Evolutionary conservation across 495 filamentous ascomycete species (phyloP).

Genomic region (Aspergillus coremiiformis): DNA sequence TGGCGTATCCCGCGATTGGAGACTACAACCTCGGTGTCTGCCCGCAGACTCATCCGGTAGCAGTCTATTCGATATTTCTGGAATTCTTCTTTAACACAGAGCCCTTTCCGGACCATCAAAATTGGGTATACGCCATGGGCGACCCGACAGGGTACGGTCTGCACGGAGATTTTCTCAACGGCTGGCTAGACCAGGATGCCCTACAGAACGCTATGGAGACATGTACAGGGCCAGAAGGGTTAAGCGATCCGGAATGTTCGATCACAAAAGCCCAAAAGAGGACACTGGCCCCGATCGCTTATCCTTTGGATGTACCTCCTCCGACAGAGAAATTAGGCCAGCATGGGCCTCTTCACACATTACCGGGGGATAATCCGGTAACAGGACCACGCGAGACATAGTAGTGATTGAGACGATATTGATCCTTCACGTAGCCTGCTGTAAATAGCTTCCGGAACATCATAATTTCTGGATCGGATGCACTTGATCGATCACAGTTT

Average conservation of each 20-base stretch:
- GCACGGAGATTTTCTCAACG: slow-evolving; percentile 24
- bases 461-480: background rate
- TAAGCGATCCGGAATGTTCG: slow-evolving; percentile 12
- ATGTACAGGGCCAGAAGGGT: slow-evolving; percentile 11
- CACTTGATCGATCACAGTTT: background rate
- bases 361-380: slow-evolving; percentile 16
- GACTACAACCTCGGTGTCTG: slow-evolving; percentile 24
- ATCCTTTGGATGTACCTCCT: slow-evolving; percentile 4
- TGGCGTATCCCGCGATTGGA: slow-evolving; percentile 22
- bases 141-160: slow-evolving; percentile 23
- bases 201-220: slow-evolving; percentile 12
- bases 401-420: background rate
- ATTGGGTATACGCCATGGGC: slow-evolving; percentile 19
- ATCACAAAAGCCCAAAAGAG: slow-evolving; percentile 10
- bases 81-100: slow-evolving; percentile 61
- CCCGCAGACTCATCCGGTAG: slow-evolving; percentile 45
- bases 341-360: slow-evolving; percentile 5
- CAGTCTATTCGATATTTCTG: slow-evolving; percentile 58
- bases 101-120: slow-evolving; percentile 35
- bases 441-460: background rate
- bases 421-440: background rate
- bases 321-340: slow-evolving; percentile 17
- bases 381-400: background rate
- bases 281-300: background rate
- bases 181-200: slow-evolving; percentile 17